Conservation (phyloP, 1,139 yeast genomes). For the Suhomyces bolitotheri region DNA sequence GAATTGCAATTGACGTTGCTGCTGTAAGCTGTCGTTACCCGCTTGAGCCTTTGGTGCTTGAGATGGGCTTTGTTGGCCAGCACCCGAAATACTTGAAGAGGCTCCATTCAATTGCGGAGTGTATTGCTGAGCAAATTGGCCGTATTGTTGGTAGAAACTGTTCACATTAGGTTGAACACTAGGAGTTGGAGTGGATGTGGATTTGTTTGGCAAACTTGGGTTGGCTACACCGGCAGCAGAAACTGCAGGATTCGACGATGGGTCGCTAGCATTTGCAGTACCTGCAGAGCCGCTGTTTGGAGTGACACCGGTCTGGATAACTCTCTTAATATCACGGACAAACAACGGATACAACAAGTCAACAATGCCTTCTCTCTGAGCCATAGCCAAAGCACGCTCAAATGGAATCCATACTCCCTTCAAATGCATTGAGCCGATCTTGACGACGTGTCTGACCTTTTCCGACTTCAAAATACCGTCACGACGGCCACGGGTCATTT, state of each 20-base stretch:
- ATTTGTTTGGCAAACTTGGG: conserved; percentile 16
- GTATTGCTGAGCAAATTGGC: conserved; percentile 17
- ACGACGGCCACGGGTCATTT: conserved; percentile 93
- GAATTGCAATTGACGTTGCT: conserved; percentile 17
- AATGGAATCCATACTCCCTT: conserved; percentile 99
- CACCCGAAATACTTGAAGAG: conserved; percentile 14
- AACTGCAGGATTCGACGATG: conserved; percentile 15
- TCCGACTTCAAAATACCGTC: conserved; percentile 92
- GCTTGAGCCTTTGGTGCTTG: conserved; percentile 8
- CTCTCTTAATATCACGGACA: conserved; percentile 79
- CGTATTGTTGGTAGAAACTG: conserved; percentile 28
- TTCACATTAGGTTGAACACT: conserved; percentile 15
- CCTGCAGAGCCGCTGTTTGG: conserved; percentile 24
- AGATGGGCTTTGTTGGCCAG: conserved; percentile 13
- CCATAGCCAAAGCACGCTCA: conserved; percentile 88
- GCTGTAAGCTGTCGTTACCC: conserved; percentile 11
- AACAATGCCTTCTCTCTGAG: conserved; percentile 84
- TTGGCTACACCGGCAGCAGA: conserved; percentile 16
- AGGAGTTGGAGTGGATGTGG: conserved; percentile 18
- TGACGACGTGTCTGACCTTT: conserved; percentile 86
- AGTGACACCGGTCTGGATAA: conserved; percentile 57
- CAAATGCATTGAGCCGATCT: conserved; percentile 94
- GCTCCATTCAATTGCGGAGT: conserved; percentile 19
- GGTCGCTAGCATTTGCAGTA: conserved; percentile 15
- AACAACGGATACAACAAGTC: conserved; percentile 85